Evolutionary conservation across 495 filamentous ascomycete genomes (phyloP).

Genomic region (Penicillium desertorum): DNA sequence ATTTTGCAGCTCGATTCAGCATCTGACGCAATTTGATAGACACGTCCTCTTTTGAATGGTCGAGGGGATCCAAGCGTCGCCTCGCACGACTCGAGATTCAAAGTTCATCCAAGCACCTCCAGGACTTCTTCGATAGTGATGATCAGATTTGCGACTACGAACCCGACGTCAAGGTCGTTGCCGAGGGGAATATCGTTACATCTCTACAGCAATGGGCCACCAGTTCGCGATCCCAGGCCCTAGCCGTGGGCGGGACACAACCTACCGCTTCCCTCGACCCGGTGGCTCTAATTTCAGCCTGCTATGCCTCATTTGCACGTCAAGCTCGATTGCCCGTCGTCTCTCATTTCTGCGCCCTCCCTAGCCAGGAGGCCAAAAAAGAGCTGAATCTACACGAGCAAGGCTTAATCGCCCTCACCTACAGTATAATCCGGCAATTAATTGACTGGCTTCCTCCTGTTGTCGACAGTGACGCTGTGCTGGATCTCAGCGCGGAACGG

Average conservation of each 20-base stretch:
- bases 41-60: conserved; percentile 34
- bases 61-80: conserved; percentile 38
- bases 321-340: conserved; percentile 41
- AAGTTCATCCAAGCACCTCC: conserved; percentile 42
- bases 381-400: conserved; percentile 35
- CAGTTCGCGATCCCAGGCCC: conserved; percentile 37
- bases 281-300: conserved; percentile 41
- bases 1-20: conserved; percentile 8
- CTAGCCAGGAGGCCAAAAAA: conserved; percentile 20
- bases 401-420: conserved; percentile 45
- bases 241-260: conserved; percentile 41
- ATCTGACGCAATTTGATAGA: conserved; percentile 21
- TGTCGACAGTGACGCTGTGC: conserved; percentile 38
- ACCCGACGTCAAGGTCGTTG: conserved; percentile 30
- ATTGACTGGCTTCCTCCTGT: conserved; percentile 46
- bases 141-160: conserved; percentile 40
- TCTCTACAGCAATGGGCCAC: conserved; percentile 43
- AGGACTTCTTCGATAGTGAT: conserved; percentile 44
- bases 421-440: conserved; percentile 51
- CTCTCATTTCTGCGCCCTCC: conserved; percentile 45
- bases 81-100: conserved; percentile 44
- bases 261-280: conserved; percentile 30
- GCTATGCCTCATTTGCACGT: conserved; percentile 38
- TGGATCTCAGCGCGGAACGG: conserved; percentile 41
- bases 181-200: conserved; percentile 35